Evolutionary conservation across 805 yeast species (phyloP).

Genomic region (Cyberlindnera petersonii): DNA sequence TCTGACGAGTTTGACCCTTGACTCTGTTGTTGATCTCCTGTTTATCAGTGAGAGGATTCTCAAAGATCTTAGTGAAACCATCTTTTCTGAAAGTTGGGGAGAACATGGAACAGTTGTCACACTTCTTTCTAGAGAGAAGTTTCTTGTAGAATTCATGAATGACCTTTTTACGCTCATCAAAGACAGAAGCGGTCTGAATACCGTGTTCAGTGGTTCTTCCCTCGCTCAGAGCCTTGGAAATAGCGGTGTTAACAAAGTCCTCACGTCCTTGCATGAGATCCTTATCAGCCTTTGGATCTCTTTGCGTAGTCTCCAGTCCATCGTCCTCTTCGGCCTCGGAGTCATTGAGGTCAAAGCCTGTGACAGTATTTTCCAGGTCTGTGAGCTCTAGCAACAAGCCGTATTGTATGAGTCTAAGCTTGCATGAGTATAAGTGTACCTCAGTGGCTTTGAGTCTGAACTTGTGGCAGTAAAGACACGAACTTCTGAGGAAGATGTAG

Average conservation of each 20-base stretch:
- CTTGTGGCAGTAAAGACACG: slow-evolving; percentile 88
- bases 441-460: slow-evolving; percentile 70
- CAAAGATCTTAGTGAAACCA: slow-evolving; percentile 90
- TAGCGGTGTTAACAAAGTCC: slow-evolving; percentile 64
- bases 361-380: slow-evolving; percentile 60
- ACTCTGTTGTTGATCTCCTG: slow-evolving; percentile 78
- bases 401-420: slow-evolving; percentile 76
- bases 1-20: slow-evolving; percentile 72
- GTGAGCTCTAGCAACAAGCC: slow-evolving; percentile 80
- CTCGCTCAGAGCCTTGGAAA: slow-evolving; percentile 68
- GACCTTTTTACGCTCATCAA: slow-evolving; percentile 76
- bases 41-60: slow-evolving; percentile 77
- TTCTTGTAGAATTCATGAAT: slow-evolving; percentile 73
- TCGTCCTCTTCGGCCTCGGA: slow-evolving; percentile 47
- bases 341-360: slow-evolving; percentile 38
- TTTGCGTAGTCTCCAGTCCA: slow-evolving; percentile 19
- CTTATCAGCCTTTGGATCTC: slow-evolving; percentile 37
- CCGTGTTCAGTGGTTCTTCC: slow-evolving; percentile 70
- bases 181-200: slow-evolving; percentile 75
- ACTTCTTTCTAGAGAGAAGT: slow-evolving; percentile 72
- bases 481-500: slow-evolving; percentile 74
- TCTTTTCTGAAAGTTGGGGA: slow-evolving; percentile 94
- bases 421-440: slow-evolving; percentile 72
- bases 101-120: slow-evolving; percentile 95
- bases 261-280: slow-evolving; percentile 60